Evolutionary conservation across 768 basidiomycete genomes (phyloP), one percentile per base, ranked within the genome.

Genomic region (Lactarius hengduanensis): DNA sequence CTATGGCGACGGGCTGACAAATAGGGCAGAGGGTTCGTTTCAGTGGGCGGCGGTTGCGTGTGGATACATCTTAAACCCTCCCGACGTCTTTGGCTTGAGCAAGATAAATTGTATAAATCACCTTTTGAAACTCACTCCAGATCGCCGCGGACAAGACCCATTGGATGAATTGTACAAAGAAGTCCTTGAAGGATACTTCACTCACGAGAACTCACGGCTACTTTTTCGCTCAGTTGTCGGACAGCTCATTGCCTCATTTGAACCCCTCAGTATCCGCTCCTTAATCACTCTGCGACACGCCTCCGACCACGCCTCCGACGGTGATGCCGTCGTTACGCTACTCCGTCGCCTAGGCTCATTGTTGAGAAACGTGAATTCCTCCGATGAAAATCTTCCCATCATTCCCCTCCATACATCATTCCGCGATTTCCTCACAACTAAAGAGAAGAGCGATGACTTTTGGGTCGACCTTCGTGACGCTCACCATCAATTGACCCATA

Each of bases 211-310:
- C 11, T 38, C 40, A 8, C 41, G 30, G 7, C 20, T 20, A 38
- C 47, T 54, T 34, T 62, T 62, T 18, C 20, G 61, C 4, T 18
- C 15, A 13, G 47, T 62, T 15, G n/a, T 54, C n/a, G 61, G 61
- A 22, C 61, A 62, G 13, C 30, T 62, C 2, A 7, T 62, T 18
- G 20, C 47, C n/a, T n/a, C 61, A 53, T 15, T 53, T 7, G 50
- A 53, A 53, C 50, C 50, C 26, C 50, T 53, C 22, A 26, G 22
- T 26, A 53, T 53, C 50, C 26, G 5, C 26, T 53, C 50, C 5
- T 13, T 26, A 5, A 53, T 13, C 13, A 26, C 13, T 26, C 50
- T 53, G 22, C 50, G 22, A 26, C 5, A 32, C 41, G 22, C 40
- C 36, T 38, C 36, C 5, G 13, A 53, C 5, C 5, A 6, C 3